A percentile compares a stretch with the other conserved stretches of the same genome.
Conservation (phyloP, 192 early-diverging fungal genomes). For the Backusella tuberculispora region DNA sequence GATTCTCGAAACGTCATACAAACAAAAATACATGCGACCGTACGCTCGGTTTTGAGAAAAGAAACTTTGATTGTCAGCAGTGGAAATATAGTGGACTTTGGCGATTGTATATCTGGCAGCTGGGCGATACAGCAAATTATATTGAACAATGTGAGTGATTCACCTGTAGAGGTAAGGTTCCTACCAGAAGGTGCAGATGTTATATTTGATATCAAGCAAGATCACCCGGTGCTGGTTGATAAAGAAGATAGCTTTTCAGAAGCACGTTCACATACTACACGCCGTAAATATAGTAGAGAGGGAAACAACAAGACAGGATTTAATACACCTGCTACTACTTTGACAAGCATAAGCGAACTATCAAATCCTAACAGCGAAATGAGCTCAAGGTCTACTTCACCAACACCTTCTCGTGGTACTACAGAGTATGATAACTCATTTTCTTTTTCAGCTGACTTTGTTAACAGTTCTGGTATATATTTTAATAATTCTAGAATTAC, state of each 20-base stretch:
- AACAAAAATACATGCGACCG: constrained; percentile 81
- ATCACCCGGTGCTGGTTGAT: constrained; percentile 17
- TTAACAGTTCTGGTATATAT: background rate
- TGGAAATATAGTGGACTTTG: constrained; percentile 86
- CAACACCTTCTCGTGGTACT: constrained; percentile 28
- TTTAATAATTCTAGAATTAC: background rate
- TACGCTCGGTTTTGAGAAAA: constrained; percentile 72
- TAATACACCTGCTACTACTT: constrained; percentile 38
- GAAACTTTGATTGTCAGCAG: constrained; percentile 73
- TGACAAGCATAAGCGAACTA: constrained; percentile 52
- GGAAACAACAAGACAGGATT: background rate
- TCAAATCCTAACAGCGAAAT: constrained; percentile 50
- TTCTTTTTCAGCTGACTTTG: background rate
- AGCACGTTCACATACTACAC: background rate
- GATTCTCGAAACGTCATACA: constrained; percentile 83
- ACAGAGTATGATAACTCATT: constrained; percentile 25
- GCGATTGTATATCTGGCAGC: constrained; percentile 90
- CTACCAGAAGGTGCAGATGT: constrained; percentile 61
- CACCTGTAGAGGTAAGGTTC: constrained; percentile 78
- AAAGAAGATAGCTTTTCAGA: constrained; percentile 15
- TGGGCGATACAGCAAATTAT: constrained; percentile 81
- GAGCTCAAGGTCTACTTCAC: constrained; percentile 55
- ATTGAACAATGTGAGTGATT: constrained; percentile 80
- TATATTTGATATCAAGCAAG: constrained; percentile 56
- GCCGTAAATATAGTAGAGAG: constrained; percentile 18